Conservation (phyloP, 2,329 filamentous ascomycete species). For the Cryoendolithus antarcticus region DNA sequence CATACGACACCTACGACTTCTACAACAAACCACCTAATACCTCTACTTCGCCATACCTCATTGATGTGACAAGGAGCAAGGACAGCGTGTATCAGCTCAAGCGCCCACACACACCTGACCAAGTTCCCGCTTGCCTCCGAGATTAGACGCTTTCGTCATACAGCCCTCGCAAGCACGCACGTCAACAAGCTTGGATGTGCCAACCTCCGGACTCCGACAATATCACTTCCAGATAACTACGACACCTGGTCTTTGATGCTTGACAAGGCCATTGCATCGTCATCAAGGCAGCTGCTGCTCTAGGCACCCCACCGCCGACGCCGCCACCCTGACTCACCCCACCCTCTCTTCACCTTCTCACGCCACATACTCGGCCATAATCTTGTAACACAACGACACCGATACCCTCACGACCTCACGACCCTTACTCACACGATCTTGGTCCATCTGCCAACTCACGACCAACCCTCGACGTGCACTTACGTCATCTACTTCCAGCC, state of each 20-base stretch:
- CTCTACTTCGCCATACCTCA: no score
- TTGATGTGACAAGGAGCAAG: no score
- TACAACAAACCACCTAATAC: constrained; percentile 4
- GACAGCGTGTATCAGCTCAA: no score
- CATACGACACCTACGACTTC: not conserved
- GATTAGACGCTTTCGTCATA: not conserved
- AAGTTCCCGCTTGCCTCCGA: no score
- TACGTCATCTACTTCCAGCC: not conserved
- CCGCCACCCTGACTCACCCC: constrained; percentile 4
- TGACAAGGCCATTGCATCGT: constrained; percentile 1
- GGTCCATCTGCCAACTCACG: no score
- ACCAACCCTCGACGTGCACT: no score
- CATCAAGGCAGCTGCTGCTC: constrained; percentile 3
- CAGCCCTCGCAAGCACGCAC: not conserved
- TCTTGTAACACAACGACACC: constrained; percentile 5
- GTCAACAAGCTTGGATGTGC: not conserved
- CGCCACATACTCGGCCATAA: not conserved
- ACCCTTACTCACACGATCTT: no score
- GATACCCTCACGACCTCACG: not conserved
- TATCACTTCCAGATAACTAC: not conserved
- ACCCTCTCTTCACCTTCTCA: not conserved
- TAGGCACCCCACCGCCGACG: constrained; percentile 5
- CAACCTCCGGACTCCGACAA: no score
- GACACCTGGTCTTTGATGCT: constrained; percentile 3
- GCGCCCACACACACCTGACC: no score